Evolutionary conservation across 2,329 filamentous ascomycete species (phyloP), one percentile per base, ranked within the genome.

Genomic region (Exutisphaerella laricina): DNA sequence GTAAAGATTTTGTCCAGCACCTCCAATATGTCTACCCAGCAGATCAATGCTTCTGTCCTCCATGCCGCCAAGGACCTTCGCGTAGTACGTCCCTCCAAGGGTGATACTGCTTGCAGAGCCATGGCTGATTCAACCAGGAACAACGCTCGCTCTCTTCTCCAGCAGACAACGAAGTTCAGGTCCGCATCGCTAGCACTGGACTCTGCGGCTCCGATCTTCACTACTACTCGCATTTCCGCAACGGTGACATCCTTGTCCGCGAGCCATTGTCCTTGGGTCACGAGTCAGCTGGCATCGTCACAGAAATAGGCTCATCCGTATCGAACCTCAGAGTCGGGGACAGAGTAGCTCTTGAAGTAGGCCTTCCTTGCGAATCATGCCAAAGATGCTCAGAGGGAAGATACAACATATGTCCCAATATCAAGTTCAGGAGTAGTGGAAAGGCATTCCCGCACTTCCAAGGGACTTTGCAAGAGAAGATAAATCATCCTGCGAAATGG

Each of bases 311-410:
- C 14, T 79, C 70, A 31, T 51, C 50, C 3, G 55, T 61, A 26
- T 40, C 54, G n/a, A 68, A 66, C 22, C 77, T 94, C 50, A 70
- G 77, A 54, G 61, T 74, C 8, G 89, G 89, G 45, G 89, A 96
- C 68, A 82, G 85, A 56, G 84, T 96, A 14, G 88, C 90, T n/a
- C 72, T 97, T 30, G 90, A 97, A 73, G 90, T 94, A 10, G 90
- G 90, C 38, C 77, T 86, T 39, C 87, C 88, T 1, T 97, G 90
- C 70, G 80, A 85, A 28, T 58, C 63, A 29, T 82, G 78, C 57
- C 62, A 69, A 16, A 65, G 74, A 39, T 82, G 78, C 58, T 64
- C 66, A 31, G 68, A 72, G 43, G 76, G 74, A 39, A 64, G 78
- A 38, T 81, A 81, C 59, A 82, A 82, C 53, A 77, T 82, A 50